These are phyloP conservation scores for Lactifluus pinguis DNA, from an alignment of 768 basidiomycete species.

Conservation along the genomic window DNA sequence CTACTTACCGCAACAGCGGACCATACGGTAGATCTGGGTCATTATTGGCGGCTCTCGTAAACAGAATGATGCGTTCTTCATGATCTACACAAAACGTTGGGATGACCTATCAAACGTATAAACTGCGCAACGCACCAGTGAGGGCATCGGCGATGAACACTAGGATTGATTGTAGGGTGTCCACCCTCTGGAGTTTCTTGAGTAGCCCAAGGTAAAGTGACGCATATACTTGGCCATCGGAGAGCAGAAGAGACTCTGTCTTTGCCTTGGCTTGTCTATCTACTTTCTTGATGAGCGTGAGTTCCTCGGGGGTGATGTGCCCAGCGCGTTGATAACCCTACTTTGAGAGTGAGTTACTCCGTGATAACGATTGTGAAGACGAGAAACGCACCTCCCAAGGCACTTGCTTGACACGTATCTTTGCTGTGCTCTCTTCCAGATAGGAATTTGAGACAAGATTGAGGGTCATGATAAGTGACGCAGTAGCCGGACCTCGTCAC, in stretches of 20 bases:
- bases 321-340: conserved; percentile 95
- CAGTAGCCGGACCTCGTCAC: too few species aligned
- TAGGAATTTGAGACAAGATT: conserved; percentile 72
- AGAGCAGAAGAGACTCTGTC: conserved; percentile 67
- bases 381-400: conserved; percentile 80
- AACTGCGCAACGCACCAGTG: conserved; percentile 40
- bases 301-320: conserved; percentile 80
- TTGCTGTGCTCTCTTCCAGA: conserved; percentile 79
- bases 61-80: conserved; percentile 77
- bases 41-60: conserved; percentile 48
- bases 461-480: conserved; percentile 45
- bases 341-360: conserved; percentile 2
- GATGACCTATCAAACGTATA: background rate
- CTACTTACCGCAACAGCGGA: conserved; percentile 60
- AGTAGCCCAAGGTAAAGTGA: conserved; percentile 84
- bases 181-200: conserved; percentile 75
- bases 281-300: conserved; percentile 81
- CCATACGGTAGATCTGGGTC: conserved; percentile 75
- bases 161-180: conserved; percentile 82
- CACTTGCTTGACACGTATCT: conserved; percentile 83
- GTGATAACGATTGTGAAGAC: background rate
- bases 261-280: conserved; percentile 70
- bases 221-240: conserved; percentile 78
- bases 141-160: conserved; percentile 86
- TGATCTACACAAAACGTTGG: conserved; percentile 45